Percentiles rank a stretch among this genome's conserved stretches.
These are phyloP conservation scores for Hyphopichia burtonii DNA, from an alignment of 1,139 yeast genomes.

Conservation along the genomic window DNA sequence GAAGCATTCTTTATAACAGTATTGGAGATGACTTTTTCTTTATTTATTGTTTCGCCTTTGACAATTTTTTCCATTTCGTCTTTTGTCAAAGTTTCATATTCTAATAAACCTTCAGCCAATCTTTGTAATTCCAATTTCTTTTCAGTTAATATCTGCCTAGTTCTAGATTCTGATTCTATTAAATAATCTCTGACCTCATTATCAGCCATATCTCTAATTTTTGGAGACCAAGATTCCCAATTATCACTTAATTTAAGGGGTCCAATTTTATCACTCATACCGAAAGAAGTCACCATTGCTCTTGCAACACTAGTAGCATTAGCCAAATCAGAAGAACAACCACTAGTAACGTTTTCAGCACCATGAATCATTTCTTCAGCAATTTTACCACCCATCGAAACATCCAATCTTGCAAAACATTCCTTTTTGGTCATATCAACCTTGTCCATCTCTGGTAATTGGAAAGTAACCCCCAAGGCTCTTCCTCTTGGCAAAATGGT, in stretches of 20 bases:
- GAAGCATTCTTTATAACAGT: conserved; percentile 61
- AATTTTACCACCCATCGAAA: conserved; percentile 98
- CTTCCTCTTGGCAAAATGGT: conserved; percentile 96
- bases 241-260: conserved; percentile 85
- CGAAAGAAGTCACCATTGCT: conserved; percentile 95
- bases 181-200: conserved; percentile 80
- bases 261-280: conserved; percentile 93
- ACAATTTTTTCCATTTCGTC: conserved; percentile 89
- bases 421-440: conserved; percentile 89
- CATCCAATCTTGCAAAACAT: conserved; percentile 89
- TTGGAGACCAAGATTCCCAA: conserved; percentile 94
- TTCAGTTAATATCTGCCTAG: conserved; percentile 64
- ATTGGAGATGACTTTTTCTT: conserved; percentile 68
- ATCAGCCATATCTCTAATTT: conserved; percentile 86
- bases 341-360: conserved; percentile 87
- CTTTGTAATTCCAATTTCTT: conserved; percentile 74
- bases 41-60: conserved; percentile 69
- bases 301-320: conserved; percentile 91
- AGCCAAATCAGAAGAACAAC: conserved; percentile 88
- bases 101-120: conserved; percentile 89
- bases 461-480: conserved; percentile 95
- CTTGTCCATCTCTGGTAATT: conserved; percentile 97
- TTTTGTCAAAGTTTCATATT: conserved; percentile 90
- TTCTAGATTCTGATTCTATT: conserved; percentile 73
- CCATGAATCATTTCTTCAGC: conserved; percentile 96